These are phyloP conservation scores for Heterobasidion occidentale DNA, from an alignment of 1,284 basidiomycete species.

Conservation along the genomic window DNA sequence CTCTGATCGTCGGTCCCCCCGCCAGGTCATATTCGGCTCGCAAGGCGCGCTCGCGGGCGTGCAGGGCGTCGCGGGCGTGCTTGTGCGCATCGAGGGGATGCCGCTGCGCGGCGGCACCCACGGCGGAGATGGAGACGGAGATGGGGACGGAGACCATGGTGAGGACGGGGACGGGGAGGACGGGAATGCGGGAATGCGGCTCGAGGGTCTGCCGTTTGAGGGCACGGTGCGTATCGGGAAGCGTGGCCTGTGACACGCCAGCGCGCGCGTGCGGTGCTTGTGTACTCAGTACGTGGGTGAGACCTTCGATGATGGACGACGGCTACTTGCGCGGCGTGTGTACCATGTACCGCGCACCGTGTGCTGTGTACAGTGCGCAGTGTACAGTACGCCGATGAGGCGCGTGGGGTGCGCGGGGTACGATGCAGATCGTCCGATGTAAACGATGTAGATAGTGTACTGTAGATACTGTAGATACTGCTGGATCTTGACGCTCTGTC, in stretches of 20 bases:
- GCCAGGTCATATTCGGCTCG: constrained; percentile 57
- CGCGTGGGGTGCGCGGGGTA: too few relatives aligned
- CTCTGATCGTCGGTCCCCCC: background rate
- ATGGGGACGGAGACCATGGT: background rate
- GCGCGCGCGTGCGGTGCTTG: background rate
- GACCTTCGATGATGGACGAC: too few relatives aligned
- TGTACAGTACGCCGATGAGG: too few relatives aligned
- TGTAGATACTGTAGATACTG: too few relatives aligned
- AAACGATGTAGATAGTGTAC: too few relatives aligned
- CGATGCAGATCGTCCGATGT: too few relatives aligned
- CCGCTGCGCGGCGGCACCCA: constrained; percentile 31
- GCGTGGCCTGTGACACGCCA: constrained; percentile 21
- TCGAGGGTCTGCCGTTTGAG: constrained; percentile 56
- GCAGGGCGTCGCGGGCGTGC: constrained; percentile 54
- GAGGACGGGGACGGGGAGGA: background rate
- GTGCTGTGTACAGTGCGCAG: too few relatives aligned
- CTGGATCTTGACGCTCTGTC: too few relatives aligned
- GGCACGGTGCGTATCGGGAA: constrained; percentile 61
- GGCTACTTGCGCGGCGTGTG: too few relatives aligned
- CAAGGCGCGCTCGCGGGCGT: constrained; percentile 65
- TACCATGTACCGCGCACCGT: too few relatives aligned
- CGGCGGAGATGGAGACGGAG: constrained; percentile 9
- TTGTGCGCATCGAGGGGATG: constrained; percentile 51
- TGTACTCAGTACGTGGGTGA: background rate
- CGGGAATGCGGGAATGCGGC: constrained; percentile 34